Evolutionary conservation across 2,329 filamentous ascomycete species (phyloP), one percentile per base, ranked within the genome.

Genomic region (Trichoderma sp.): DNA sequence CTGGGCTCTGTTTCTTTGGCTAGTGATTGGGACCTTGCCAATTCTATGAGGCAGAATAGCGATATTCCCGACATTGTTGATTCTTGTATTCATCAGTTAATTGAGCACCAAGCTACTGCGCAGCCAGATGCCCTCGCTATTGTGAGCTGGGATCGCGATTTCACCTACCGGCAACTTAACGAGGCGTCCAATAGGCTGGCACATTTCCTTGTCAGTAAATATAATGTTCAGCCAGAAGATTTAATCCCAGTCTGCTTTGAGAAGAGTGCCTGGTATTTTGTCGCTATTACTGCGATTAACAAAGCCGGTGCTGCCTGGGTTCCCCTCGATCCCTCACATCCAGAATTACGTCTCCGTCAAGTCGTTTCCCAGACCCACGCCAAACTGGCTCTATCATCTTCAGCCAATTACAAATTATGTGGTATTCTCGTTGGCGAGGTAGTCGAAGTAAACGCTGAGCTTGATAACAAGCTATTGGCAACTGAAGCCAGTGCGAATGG

Each of bases 221-320:
- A 67, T n/a, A 6, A 28, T 3, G 39, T 73, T 34, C 58, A 62
- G 26, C 20, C 61, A 12, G 32, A 67, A 26, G 72, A 73, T 4
- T 7, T 73, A 3, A 71, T 80, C 0, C 76, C 76, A 6, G 57
- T 80, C 0, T 79, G 76, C 59, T 79, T 79, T n/a, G 77, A 79
- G 23, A 80, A 80, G 58, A 77, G 75, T 0, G 64, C 70, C 3
- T 76, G 74, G 74, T 47, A 72, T 28, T 68, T 74, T 12, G 72
- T 76, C 23, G 61, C 74, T 6, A 73, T 74, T 30, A 50, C 74
- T 0, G 75, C 74, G 6, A 68, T 76, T 3, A 66, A 75, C 17
- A 73, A 74, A 15, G 74, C 75, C 13, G 75, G 75, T 7, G 75
- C 68, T 15, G 73, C 69, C 26, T 75, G 72, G 32, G 75, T 74